Percentiles rank a stretch among this genome's conserved stretches.
phyloP scores from a whole-genome alignment of 306 rosid genomes.

The Fragaria iinumae region DNA sequence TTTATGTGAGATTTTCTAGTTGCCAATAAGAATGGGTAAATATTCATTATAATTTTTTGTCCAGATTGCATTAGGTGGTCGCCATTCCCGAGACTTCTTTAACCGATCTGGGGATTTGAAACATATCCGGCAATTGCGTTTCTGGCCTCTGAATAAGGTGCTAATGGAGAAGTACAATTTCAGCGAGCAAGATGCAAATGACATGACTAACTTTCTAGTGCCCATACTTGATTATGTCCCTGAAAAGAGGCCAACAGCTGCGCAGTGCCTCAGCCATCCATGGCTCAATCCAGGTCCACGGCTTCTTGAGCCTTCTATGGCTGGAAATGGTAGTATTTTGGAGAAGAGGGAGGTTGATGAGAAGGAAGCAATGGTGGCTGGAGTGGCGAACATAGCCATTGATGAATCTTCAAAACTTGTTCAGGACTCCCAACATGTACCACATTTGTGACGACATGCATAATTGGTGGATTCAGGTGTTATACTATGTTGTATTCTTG shows the following conservation, averaged over 20 bases:
- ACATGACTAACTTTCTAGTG: slow-evolving; percentile 56
- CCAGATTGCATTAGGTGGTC: slow-evolving; percentile 83
- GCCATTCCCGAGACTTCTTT: slow-evolving; percentile 80
- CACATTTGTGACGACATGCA: background rate
- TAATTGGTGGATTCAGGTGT: background rate
- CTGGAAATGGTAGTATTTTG: slow-evolving; percentile 12
- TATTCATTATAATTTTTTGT: background rate
- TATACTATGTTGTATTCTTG: slow-evolving; percentile 5
- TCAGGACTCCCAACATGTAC: slow-evolving; percentile 6
- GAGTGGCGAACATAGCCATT: slow-evolving; percentile 33
- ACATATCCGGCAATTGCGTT: slow-evolving; percentile 73
- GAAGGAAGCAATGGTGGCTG: slow-evolving; percentile 28
- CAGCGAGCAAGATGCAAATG: slow-evolving; percentile 69
- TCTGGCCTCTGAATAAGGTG: slow-evolving; percentile 82
- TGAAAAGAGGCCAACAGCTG: slow-evolving; percentile 81
- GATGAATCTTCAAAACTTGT: slow-evolving; percentile 24
- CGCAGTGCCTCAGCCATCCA: slow-evolving; percentile 70
- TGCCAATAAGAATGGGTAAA: slow-evolving; percentile 10
- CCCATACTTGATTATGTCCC: slow-evolving; percentile 80
- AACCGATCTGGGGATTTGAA: slow-evolving; percentile 76
- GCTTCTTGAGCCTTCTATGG: slow-evolving; percentile 32
- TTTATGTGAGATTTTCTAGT: background rate
- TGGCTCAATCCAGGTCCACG: slow-evolving; percentile 71
- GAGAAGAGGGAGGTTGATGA: slow-evolving; percentile 23
- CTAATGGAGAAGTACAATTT: slow-evolving; percentile 73